Evolutionary conservation across 371 early-diverging fungal genomes (phyloP), one percentile per base, ranked within the genome.

Genomic region (Rhizopus arrhizus): DNA sequence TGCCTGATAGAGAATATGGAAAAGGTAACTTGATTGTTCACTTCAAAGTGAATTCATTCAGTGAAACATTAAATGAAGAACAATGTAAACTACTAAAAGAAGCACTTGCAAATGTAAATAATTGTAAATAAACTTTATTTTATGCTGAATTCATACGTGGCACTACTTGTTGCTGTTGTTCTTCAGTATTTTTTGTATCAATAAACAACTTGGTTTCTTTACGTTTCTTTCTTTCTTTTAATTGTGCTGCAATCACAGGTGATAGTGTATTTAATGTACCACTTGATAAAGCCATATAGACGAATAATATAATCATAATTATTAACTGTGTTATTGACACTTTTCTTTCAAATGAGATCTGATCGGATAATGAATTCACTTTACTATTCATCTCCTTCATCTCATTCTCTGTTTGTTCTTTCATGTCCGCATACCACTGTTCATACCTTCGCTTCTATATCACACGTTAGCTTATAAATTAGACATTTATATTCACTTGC

Each of bases 1-100:
- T 98, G 97, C 98, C 97, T 5, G 93, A 92, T 4, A 73, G 75
- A 61, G 89, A 89, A 36, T 91, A 89, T 9, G 72, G 73, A 65
- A 89, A 85, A 61, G 97, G 97, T 16, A 88, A 94, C 61, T 80
- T 97, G 59, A 58, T 93, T 22, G 82, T 95, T 28, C 77, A 75
- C 12, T 83, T 83, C 56, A 77, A 84, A 16, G 89, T 96, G 33
- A 72, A 86, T 53, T 92, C 22, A 91, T 72, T 96, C 97, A 38
- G 13, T 13, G 6, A 8, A 5, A 38, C 40, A 22, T 22, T 38
- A 22, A n/a, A 5, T 47, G 53, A 48, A 13, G 10, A 58, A 13
- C 22, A 8, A 47, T 47, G 28, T 31, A n/a, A 16, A 12, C 9
- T 13, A 15, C 12, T 59, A 29, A 22, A 53, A 34, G 10, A 12